phyloP scores from a whole-genome alignment of 75 land plant genomes.

The Sequoiadendron giganteum region DNA sequence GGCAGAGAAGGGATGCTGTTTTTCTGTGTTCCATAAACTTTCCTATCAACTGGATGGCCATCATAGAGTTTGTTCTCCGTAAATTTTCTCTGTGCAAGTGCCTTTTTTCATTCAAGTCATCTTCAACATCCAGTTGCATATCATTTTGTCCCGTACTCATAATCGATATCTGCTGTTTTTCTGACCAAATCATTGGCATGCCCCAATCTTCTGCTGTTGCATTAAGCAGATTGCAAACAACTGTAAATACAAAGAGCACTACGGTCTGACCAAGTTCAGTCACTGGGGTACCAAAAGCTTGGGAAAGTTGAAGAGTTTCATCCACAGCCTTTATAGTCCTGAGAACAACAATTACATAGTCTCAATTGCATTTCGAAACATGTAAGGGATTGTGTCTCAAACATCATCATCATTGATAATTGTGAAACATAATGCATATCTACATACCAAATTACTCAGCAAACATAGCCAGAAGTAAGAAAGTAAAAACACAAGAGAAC shows the following conservation, averaged over 20 bases:
- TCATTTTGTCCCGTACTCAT: constrained; percentile 12
- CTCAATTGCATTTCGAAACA: neutral
- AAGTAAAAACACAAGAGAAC: neutral
- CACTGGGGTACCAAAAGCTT: constrained; percentile 21
- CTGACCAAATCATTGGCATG: constrained; percentile 17
- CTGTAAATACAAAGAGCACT: constrained; percentile 55
- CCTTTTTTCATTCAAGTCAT: constrained; percentile 25
- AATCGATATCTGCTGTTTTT: constrained; percentile 19
- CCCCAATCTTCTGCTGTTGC: constrained; percentile 71
- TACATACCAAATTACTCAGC: neutral
- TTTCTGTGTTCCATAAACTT: constrained; percentile 55
- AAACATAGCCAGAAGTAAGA: neutral
- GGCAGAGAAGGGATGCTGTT: constrained; percentile 53
- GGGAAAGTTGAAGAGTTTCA: constrained; percentile 59
- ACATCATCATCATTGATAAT: neutral
- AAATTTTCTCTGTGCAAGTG: constrained; percentile 38
- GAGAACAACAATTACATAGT: constrained; percentile 16
- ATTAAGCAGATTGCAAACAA: constrained; percentile 50
- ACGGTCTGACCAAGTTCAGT: constrained; percentile 59
- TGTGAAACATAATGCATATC: neutral
- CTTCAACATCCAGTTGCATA: constrained; percentile 42
- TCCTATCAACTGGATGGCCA: constrained; percentile 52
- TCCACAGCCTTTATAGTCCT: constrained; percentile 68
- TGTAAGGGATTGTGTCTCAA: neutral
- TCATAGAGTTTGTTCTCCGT: constrained; percentile 40